Base-by-base conservation (phyloP, 225 moss, liverwort and hornwort genomes). In the Ulota crispa region DNA sequence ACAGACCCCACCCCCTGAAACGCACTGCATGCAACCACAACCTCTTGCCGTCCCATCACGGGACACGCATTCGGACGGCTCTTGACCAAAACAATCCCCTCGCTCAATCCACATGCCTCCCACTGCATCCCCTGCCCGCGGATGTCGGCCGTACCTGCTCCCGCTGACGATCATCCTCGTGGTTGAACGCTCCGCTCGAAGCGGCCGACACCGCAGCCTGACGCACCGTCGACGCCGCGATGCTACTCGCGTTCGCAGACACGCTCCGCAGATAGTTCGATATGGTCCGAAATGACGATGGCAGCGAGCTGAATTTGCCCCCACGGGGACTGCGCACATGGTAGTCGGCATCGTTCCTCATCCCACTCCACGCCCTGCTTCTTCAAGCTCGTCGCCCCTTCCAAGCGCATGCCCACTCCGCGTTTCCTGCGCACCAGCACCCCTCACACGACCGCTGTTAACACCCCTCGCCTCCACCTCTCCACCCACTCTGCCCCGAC, bases 291-390 rank as follows among this genome's bases (percentile, higher is more conserved):
- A 99, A 78, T 23, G 99, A 99, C 41, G 94, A 92, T 64, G 95
- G 96, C 69, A 99, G 81, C 41, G 93, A 94, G 78, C 94, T 95
- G 84, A 93, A 93, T 65, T 92, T 93, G 85, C 93, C 93, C 94
- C 94, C 94, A 87, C 92, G 90, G 91, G 96, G 96, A 99, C 96
- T 96, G 84, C 92, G 91, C 84, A 85, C 93, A 92, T 92, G 96
- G 86, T 89, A 89, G 76, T 93, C 92, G 84, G 92, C 93, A 92
- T 99, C 93, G 96, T 99, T 99, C 96, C 93, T 99, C 99, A 99
- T 99, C 94, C 91, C 99, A 95, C 88, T 94, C 83, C 81, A 81
- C 68, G 78, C 89, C 77, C 85, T 7, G 70, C 65, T 77, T 54
- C 79, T 16, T 64, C 76, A 23, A 83, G 41, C 53, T 87, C 76